Conservation (phyloP, 768 basidiomycete genomes). For the Hirschioporus abietinus region DNA sequence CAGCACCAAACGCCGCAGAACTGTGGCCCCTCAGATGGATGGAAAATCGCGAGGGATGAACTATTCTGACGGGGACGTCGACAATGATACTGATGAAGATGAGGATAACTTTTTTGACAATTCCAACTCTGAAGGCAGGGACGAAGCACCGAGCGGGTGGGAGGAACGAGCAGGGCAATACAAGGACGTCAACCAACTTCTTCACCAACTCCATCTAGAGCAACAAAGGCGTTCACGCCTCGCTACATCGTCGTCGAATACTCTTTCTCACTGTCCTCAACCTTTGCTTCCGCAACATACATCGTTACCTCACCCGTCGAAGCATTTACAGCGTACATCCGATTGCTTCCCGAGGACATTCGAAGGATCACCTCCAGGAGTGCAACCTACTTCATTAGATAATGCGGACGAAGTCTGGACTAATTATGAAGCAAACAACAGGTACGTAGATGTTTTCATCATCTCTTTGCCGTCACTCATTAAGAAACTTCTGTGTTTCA, state of each 20-base stretch:
- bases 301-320: neutral
- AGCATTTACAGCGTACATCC: neutral
- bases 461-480: constrained; percentile 7
- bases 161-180: constrained; percentile 36
- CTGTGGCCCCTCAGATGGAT: constrained; percentile 46
- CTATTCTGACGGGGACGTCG: constrained; percentile 12
- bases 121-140: constrained; percentile 24
- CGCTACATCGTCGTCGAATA: neutral
- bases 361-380: neutral
- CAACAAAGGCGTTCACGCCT: constrained; percentile 48
- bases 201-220: constrained; percentile 66
- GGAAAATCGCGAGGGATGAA: constrained; percentile 46
- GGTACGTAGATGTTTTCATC: constrained; percentile 29
- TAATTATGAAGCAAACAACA: constrained; percentile 58
- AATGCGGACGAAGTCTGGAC: neutral
- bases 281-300: neutral
- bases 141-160: constrained; percentile 11
- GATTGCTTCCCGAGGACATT: too few relatives aligned
- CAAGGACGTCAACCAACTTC: constrained; percentile 54
- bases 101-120: constrained; percentile 19
- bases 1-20: constrained; percentile 49
- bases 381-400: neutral
- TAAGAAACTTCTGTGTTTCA: constrained; percentile 9
- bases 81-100: constrained; percentile 28
- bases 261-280: neutral